Conservation (phyloP, 768 basidiomycete species). For the Coprinopsis cinerea region DNA sequence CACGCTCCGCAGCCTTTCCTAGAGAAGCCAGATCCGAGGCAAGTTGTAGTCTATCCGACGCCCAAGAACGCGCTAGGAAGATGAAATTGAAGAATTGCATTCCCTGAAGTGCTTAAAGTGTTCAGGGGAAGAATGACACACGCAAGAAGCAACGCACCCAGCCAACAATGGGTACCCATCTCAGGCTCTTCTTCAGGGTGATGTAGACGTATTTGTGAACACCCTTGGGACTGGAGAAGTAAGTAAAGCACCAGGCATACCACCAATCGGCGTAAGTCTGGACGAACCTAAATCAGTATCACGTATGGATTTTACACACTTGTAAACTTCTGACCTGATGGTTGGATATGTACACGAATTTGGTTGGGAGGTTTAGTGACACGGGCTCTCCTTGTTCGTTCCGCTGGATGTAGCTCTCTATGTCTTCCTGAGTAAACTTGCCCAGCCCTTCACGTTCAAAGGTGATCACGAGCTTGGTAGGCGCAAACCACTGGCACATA, state of each 20-base stretch:
- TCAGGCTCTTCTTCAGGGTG: constrained; percentile 86
- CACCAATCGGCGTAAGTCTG: constrained; percentile 80
- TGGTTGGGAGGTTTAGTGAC: constrained; percentile 65
- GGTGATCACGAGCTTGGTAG: constrained; percentile 64
- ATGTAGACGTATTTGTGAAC: constrained; percentile 78
- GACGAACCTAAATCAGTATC: constrained; percentile 3
- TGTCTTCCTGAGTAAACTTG: constrained; percentile 52
- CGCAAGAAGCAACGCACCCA: constrained; percentile 64
- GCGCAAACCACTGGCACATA: constrained; percentile 79
- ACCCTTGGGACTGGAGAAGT: constrained; percentile 56
- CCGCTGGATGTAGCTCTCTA: constrained; percentile 50
- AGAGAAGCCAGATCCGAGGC: constrained; percentile 60
- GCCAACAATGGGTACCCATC: constrained; percentile 78
- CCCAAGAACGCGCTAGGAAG: constrained; percentile 89
- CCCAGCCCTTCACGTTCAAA: constrained; percentile 69
- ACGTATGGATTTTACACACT: neutral
- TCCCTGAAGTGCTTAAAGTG: constrained; percentile 37
- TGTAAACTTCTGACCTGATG: constrained; percentile 62
- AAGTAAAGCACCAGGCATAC: constrained; percentile 83
- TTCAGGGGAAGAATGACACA: constrained; percentile 1
- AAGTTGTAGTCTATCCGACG: constrained; percentile 69
- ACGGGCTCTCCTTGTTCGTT: constrained; percentile 52
- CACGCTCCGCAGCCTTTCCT: constrained; percentile 60
- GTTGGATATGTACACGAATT: constrained; percentile 84
- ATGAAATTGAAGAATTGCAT: constrained; percentile 97